Conservation (phyloP, 371 early-diverging fungal species). For the Saksenaea vasiformis region DNA sequence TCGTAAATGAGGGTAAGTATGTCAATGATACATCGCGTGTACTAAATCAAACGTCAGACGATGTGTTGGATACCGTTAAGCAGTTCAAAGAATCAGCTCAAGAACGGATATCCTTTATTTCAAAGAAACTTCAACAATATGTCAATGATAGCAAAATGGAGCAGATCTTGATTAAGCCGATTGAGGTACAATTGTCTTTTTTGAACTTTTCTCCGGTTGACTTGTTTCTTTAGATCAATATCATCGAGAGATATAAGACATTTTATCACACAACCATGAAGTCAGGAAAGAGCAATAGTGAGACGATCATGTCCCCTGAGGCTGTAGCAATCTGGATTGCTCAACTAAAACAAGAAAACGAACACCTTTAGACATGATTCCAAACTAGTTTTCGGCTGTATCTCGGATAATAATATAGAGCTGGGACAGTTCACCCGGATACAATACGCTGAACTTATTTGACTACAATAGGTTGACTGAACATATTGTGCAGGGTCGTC, state of each 20-base stretch:
- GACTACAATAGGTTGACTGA: too few relatives aligned
- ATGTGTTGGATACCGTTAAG: slow-evolving; percentile 15
- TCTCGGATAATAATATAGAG: too few relatives aligned
- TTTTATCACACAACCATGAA: slow-evolving; percentile 42
- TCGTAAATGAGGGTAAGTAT: slow-evolving; percentile 15
- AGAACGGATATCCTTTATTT: slow-evolving; percentile 56
- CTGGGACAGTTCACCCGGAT: too few relatives aligned
- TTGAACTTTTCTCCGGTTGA: background rate
- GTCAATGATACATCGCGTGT: background rate
- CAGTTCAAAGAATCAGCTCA: slow-evolving; percentile 60
- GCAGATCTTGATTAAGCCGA: slow-evolving; percentile 68
- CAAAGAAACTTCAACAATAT: slow-evolving; percentile 66
- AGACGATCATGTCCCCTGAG: slow-evolving; percentile 14
- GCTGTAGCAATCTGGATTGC: slow-evolving; percentile 16
- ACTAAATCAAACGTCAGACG: slow-evolving; percentile 5
- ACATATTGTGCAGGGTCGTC: too few relatives aligned
- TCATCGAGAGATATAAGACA: slow-evolving; percentile 67
- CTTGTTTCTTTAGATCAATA: slow-evolving; percentile 50
- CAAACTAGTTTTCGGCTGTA: too few relatives aligned
- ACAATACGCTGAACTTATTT: too few relatives aligned
- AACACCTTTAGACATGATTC: background rate
- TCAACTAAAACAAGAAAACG: slow-evolving; percentile 13
- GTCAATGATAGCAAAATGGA: slow-evolving; percentile 78
- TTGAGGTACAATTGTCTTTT: slow-evolving; percentile 52
- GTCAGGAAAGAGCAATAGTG: background rate